phyloP scores from a whole-genome alignment of 345 rosid genomes.

The Citrus sinensis region DNA sequence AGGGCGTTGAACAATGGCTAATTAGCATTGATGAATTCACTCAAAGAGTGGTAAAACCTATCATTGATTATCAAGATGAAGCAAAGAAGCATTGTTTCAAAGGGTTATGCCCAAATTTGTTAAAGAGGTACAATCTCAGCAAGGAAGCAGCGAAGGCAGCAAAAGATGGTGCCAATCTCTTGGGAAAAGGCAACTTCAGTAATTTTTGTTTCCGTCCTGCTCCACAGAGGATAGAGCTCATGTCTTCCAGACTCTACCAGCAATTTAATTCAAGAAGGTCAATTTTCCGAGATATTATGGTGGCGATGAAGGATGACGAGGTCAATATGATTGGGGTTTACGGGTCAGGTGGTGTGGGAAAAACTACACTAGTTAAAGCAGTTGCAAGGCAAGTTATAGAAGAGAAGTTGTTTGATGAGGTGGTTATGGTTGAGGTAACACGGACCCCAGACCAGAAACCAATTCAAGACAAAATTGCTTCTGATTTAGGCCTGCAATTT shows the following conservation, averaged over 20 bases:
- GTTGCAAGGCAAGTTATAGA: neutral
- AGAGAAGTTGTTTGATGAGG: constrained; percentile 1
- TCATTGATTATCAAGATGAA: too few species aligned
- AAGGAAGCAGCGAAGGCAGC: too few species aligned
- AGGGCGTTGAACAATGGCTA: too few species aligned
- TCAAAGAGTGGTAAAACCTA: too few species aligned
- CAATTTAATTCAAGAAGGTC: neutral
- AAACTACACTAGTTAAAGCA: constrained; percentile 10
- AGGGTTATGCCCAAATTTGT: too few species aligned
- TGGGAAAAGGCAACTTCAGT: too few species aligned
- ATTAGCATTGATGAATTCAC: too few species aligned
- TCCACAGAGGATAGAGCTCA: neutral
- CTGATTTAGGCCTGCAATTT: neutral
- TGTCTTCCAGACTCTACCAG: neutral
- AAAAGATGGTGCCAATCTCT: too few species aligned
- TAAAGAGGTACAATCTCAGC: too few species aligned
- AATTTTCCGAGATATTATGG: neutral
- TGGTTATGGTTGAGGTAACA: constrained; percentile 7
- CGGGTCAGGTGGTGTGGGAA: constrained; percentile 18
- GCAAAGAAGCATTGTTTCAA: too few species aligned
- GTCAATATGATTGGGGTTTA: constrained; percentile 16
- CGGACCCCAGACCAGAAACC: neutral
- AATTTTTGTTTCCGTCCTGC: neutral
- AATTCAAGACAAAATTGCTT: constrained; percentile 16
- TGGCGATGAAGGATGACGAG: neutral